Percentiles rank a stretch among this genome's conserved stretches.
Conservation (phyloP, 1,284 basidiomycete species). For the Malassezia equina region DNA sequence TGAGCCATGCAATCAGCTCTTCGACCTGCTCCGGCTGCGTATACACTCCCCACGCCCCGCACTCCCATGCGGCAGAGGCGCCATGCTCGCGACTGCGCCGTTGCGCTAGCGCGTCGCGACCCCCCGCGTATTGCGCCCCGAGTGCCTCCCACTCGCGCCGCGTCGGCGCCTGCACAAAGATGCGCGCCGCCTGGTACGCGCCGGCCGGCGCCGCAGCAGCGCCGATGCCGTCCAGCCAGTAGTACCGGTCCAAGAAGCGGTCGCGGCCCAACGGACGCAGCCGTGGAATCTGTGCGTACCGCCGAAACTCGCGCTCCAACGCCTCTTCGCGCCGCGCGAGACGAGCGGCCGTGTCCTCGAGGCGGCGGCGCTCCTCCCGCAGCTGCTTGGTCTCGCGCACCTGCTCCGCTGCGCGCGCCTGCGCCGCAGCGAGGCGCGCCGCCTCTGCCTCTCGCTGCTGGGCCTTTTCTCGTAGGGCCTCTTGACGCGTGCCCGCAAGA, state of each 20-base stretch:
- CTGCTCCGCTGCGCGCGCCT: constrained; percentile 24
- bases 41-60: constrained; percentile 80
- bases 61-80: constrained; percentile 56
- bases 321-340: constrained; percentile 67
- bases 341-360: constrained; percentile 67
- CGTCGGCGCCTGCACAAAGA: constrained; percentile 82
- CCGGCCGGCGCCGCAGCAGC: constrained; percentile 56
- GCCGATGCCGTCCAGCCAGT: constrained; percentile 98
- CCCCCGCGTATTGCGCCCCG: constrained; percentile 51
- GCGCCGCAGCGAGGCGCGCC: constrained; percentile 18
- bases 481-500: constrained; percentile 31
- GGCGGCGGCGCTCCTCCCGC: constrained; percentile 25
- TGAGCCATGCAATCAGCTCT: constrained; percentile 75
- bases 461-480: constrained; percentile 39
- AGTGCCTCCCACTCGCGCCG: constrained; percentile 51
- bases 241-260: constrained; percentile 83
- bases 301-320: constrained; percentile 85
- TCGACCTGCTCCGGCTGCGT: constrained; percentile 74
- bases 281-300: constrained; percentile 68
- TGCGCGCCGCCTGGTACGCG: constrained; percentile 74
- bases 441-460: constrained; percentile 33
- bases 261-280: constrained; percentile 80
- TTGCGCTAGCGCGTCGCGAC: constrained; percentile 35
- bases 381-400: constrained; percentile 36
- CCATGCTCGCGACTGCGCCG: constrained; percentile 62